These are phyloP conservation scores for Lachnellula arida DNA, from an alignment of 2,329 filamentous ascomycete genomes.

Conservation along the genomic window DNA sequence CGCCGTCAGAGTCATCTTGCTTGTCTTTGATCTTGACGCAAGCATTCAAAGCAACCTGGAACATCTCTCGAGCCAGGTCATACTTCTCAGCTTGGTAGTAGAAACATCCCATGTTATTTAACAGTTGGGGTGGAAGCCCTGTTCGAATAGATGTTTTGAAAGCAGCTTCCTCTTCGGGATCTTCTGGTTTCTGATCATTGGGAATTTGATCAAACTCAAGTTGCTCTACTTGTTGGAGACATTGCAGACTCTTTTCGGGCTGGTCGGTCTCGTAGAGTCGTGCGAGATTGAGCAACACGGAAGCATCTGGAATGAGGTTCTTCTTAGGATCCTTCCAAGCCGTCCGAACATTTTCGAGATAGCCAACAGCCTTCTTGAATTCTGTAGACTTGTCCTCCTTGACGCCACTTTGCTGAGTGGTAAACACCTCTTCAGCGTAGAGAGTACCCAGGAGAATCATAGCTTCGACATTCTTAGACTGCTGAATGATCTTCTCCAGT, in stretches of 20 bases:
- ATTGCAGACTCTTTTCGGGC: conserved; percentile 88
- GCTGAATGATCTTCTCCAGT: conserved; percentile 89
- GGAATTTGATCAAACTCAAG: conserved; percentile 78
- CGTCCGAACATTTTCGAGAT: conserved; percentile 78
- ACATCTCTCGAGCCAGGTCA: conserved; percentile 75
- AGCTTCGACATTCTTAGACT: conserved; percentile 77
- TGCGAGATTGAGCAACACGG: conserved; percentile 86
- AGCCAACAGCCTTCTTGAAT: conserved; percentile 76
- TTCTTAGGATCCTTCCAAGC: conserved; percentile 94
- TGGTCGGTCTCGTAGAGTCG: conserved; percentile 82
- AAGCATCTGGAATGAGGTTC: conserved; percentile 72
- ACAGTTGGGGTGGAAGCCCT: conserved; percentile 77
- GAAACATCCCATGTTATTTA: conserved; percentile 98
- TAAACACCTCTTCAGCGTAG: conserved; percentile 91
- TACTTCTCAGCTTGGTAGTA: conserved; percentile 84
- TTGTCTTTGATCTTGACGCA: conserved; percentile 77
- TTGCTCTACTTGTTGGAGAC: conserved; percentile 86
- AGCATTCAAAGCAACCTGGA: conserved; percentile 85
- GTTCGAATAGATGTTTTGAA: conserved; percentile 63
- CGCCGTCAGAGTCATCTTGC: conserved; percentile 73
- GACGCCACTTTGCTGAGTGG: conserved; percentile 62
- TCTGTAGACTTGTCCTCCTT: conserved; percentile 87
- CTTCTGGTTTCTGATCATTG: conserved; percentile 60
- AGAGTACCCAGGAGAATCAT: conserved; percentile 89
- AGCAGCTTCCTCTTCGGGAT: conserved; percentile 55